phyloP scores from a whole-genome alignment of 2,329 filamentous ascomycete genomes.

The Ophiostoma sp. region DNA sequence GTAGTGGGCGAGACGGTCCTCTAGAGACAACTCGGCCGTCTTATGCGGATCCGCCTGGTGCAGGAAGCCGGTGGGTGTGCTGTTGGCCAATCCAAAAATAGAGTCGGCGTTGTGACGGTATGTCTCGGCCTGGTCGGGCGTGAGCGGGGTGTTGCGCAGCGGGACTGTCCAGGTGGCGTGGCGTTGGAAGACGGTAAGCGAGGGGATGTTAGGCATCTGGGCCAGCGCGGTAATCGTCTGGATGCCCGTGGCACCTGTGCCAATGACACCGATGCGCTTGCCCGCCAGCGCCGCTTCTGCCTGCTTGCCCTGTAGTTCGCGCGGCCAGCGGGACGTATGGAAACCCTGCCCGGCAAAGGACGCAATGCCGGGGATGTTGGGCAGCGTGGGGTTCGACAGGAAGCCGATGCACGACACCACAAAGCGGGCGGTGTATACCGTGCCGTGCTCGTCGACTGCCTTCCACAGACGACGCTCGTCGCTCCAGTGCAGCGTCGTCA shows the following conservation, averaged over 20 bases:
- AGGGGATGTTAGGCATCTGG: slow-evolving; percentile 29
- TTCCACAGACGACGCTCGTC: slow-evolving; percentile 42
- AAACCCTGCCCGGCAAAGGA: slow-evolving; percentile 24
- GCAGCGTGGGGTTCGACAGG: slow-evolving; percentile 46
- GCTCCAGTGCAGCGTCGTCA: slow-evolving; percentile 44
- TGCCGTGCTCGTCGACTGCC: slow-evolving; percentile 42
- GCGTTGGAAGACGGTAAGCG: slow-evolving; percentile 54
- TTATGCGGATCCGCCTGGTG: slow-evolving; percentile 34
- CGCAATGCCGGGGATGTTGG: slow-evolving; percentile 36
- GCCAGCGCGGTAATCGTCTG: slow-evolving; percentile 33
- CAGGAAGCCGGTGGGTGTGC: slow-evolving; percentile 28
- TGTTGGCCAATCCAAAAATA: slow-evolving; percentile 48
- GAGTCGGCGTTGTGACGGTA: too few species aligned
- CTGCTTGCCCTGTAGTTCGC: not conserved
- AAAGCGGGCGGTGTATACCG: slow-evolving; percentile 42
- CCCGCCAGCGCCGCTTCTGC: slow-evolving; percentile 22
- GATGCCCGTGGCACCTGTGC: slow-evolving; percentile 30
- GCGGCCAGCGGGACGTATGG: slow-evolving; percentile 29
- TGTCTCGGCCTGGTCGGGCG: too few species aligned
- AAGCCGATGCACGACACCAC: slow-evolving; percentile 50
- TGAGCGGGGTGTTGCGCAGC: slow-evolving; percentile 49
- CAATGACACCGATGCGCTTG: slow-evolving; percentile 30
- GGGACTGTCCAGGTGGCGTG: slow-evolving; percentile 60
- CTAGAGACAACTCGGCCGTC: slow-evolving; percentile 42
- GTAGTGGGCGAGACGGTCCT: slow-evolving; percentile 46